Evolutionary conservation across 306 rosid genomes (phyloP).

Genomic region (Citrullus amarus): DNA sequence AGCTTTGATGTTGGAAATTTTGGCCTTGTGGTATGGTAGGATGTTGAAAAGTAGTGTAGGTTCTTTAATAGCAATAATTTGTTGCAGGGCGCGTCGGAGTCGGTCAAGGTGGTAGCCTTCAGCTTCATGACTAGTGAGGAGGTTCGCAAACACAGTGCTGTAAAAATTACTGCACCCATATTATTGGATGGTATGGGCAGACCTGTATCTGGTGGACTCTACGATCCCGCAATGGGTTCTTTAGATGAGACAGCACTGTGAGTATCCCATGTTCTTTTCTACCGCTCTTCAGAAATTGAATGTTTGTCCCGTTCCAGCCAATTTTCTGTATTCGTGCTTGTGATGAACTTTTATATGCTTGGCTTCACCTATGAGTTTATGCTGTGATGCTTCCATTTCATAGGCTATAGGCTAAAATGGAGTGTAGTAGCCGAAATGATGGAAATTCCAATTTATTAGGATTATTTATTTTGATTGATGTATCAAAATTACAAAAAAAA

Average conservation of each 20-base stretch:
- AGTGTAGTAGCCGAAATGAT: too few species aligned
- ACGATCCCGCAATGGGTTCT: slow-evolving; percentile 83
- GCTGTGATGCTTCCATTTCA: neutral
- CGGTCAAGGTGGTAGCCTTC: slow-evolving; percentile 44
- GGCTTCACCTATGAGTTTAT: neutral
- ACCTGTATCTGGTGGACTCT: slow-evolving; percentile 54
- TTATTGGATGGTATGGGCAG: slow-evolving; percentile 22
- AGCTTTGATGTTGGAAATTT: neutral
- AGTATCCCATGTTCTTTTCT: neutral
- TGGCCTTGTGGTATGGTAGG: neutral
- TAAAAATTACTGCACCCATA: slow-evolving; percentile 32
- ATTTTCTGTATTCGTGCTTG: neutral
- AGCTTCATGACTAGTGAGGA: slow-evolving; percentile 55
- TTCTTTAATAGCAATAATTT: neutral
- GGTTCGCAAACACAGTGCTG: slow-evolving; percentile 36
- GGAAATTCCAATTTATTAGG: too few species aligned
- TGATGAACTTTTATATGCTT: neutral
- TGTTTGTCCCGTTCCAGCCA: neutral
- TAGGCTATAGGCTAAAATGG: neutral
- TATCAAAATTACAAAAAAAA: too few species aligned
- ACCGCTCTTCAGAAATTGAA: neutral
- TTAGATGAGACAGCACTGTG: slow-evolving; percentile 38
- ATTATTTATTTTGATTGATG: too few species aligned
- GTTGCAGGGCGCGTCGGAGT: slow-evolving; percentile 50
- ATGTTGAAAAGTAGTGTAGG: neutral